Evolutionary conservation across 257 asterid genomes (phyloP).

Genomic region (Przewalskia tangutica): DNA sequence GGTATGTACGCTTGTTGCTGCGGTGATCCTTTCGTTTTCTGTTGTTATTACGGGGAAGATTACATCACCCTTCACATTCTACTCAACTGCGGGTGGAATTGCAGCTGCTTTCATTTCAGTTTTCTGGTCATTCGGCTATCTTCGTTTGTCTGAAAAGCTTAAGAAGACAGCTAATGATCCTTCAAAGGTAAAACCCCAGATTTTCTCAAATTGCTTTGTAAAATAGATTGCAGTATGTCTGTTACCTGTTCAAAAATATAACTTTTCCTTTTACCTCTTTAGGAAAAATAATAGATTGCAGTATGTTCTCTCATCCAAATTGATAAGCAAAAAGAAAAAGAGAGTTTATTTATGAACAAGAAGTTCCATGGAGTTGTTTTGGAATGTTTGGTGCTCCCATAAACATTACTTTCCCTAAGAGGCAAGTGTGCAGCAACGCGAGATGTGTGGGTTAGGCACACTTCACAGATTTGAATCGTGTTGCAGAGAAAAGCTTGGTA

Average conservation of each 20-base stretch:
- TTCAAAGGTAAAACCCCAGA: slow-evolving; percentile 54
- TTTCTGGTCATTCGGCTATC: slow-evolving; percentile 93
- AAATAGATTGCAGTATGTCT: not conserved
- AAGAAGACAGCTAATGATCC: slow-evolving; percentile 75
- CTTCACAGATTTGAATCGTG: not conserved
- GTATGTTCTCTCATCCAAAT: not conserved
- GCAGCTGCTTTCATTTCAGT: slow-evolving; percentile 90
- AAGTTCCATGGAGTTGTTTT: too few species aligned
- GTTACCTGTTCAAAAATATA: too few species aligned
- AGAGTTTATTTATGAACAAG: not conserved
- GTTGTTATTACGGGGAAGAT: slow-evolving; percentile 64
- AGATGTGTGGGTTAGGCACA: not conserved
- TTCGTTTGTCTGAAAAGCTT: slow-evolving; percentile 78
- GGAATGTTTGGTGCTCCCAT: not conserved
- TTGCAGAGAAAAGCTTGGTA: not conserved
- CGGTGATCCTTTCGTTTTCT: slow-evolving; percentile 87
- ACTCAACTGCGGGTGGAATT: slow-evolving; percentile 84
- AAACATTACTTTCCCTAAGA: not conserved
- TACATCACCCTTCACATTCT: slow-evolving; percentile 81
- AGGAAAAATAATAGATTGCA: not conserved
- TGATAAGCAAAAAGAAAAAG: not conserved
- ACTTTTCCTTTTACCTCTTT: too few species aligned
- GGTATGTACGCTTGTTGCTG: slow-evolving; percentile 68
- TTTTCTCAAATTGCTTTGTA: not conserved
- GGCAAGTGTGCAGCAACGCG: not conserved